Base-by-base conservation (phyloP, 192 early-diverging fungal species). In the Gaertneriomyces sp. region DNA sequence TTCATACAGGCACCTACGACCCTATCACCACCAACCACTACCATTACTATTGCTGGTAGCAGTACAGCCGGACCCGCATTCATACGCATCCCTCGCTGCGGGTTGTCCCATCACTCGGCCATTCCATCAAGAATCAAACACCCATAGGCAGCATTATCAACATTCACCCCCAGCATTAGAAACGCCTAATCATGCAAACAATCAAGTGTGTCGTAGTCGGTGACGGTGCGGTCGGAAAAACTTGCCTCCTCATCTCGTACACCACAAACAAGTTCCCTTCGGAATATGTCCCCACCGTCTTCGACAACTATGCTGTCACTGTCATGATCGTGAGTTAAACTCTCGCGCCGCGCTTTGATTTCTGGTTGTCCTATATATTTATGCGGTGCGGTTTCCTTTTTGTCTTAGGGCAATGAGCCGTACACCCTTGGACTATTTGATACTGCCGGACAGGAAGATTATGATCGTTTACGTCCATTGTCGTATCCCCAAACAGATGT, bases 291-390 rank as follows among this genome's bases (percentile, higher is more conserved):
- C 94, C 94, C 25, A 97, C 94, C 43, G 92, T 93, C n/a, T 97
- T 97, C 84, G 94, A 97, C 80, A 96, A 98, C 75, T 98, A 98
- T 84, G 92, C 93, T 57, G 94, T 95, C 20, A 95, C 93, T n/a
- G 93, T 98, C 60, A 98, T 96, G 93, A 95, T 96, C 81, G 94
- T 84, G 76, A 44, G 78, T 73, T 17, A 38, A 40, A 8, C 19
- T 41, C 6, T 58, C 56, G n/a, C 12, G 2, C 12, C 47, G 1
- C 8, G 4, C 19, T 58, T n/a, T 58, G 9, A 38, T 39, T 9
- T 8, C 16, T 42, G 56, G 4, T 58, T 9, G 38, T 14, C 56
- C 0, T 3, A 17, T 41, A 1, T 17, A 49, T 17, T 49, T 17
- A 49, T 49, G 16, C 17, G 47, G 47, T 12, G 47, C 45, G 39